Conservation (phyloP, 176 grass and related monocot genomes). For the Aegilops bicornis region DNA sequence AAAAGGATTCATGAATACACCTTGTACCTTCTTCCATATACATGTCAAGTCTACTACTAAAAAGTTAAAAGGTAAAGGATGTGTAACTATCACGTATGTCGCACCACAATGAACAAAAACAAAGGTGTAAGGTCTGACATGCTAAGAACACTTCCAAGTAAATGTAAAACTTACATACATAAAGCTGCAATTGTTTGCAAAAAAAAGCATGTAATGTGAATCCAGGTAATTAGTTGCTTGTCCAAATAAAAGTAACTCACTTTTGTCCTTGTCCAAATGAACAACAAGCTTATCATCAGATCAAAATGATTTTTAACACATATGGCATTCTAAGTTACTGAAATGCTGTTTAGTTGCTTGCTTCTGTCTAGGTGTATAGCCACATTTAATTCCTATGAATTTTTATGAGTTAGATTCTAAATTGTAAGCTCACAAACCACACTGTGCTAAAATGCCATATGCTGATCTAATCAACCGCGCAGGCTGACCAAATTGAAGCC, state of each 20-base stretch:
- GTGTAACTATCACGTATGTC: not conserved
- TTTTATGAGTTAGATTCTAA: not conserved
- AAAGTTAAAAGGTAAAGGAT: not conserved
- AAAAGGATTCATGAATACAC: constrained; percentile 45
- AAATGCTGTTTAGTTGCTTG: not conserved
- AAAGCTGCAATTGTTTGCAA: not conserved
- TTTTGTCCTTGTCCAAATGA: not conserved
- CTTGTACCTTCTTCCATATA: constrained; percentile 19
- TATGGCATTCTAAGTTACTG: not conserved
- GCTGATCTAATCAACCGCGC: not conserved
- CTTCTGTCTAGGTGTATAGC: not conserved
- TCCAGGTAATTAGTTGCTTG: not conserved
- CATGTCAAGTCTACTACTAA: constrained; percentile 29
- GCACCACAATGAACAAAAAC: not conserved
- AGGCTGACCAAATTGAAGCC: not conserved
- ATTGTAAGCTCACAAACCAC: not conserved
- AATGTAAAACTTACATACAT: not conserved
- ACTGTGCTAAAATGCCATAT: not conserved
- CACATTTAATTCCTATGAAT: not conserved
- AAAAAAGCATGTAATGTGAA: not conserved
- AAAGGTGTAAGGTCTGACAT: not conserved
- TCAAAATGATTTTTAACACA: not conserved
- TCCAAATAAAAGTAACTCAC: not conserved
- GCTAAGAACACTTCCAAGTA: constrained; percentile 5
- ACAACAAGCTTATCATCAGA: not conserved